Conservation (phyloP, 495 filamentous ascomycete genomes). For the Hypoxylon intermedium region DNA sequence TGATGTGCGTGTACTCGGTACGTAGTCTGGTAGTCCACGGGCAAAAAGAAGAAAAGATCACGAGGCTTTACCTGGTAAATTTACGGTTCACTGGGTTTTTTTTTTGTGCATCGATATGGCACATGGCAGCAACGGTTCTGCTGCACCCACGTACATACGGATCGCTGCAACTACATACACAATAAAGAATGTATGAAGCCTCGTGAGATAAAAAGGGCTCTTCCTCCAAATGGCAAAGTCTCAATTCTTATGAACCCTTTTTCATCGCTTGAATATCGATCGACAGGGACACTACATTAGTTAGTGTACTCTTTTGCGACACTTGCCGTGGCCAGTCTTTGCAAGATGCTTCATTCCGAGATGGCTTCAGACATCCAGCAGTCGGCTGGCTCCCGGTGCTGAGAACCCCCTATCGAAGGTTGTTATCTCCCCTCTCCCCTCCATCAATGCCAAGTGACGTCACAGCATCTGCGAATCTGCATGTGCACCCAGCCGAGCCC, state of each 20-base stretch:
- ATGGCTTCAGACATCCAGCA: background rate
- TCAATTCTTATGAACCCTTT: slow-evolving; percentile 1
- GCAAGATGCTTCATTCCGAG: slow-evolving; percentile 16
- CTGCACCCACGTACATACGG: too few relatives aligned
- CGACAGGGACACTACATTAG: slow-evolving; percentile 19
- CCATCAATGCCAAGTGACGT: slow-evolving; percentile 32
- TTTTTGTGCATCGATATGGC: slow-evolving; percentile 6
- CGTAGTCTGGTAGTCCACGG: too few relatives aligned
- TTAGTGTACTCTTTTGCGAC: slow-evolving; percentile 7
- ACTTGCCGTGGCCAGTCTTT: slow-evolving; percentile 2
- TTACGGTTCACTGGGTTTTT: background rate
- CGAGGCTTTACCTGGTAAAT: background rate
- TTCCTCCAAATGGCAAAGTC: slow-evolving; percentile 12
- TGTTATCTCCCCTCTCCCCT: slow-evolving; percentile 2
- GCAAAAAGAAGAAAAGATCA: slow-evolving; percentile 16
- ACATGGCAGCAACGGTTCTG: too few relatives aligned
- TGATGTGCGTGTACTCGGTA: slow-evolving; percentile 24
- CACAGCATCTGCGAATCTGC: slow-evolving; percentile 38
- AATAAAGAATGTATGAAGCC: too few relatives aligned
- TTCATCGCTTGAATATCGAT: slow-evolving; percentile 9
- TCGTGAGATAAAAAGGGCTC: background rate
- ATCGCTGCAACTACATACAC: too few relatives aligned
- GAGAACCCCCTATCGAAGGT: slow-evolving; percentile 22
- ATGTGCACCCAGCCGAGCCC: slow-evolving; percentile 38
- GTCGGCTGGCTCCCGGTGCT: background rate